These are phyloP conservation scores for Lagenaria siceraria DNA, from an alignment of 306 rosid species.

Conservation along the genomic window DNA sequence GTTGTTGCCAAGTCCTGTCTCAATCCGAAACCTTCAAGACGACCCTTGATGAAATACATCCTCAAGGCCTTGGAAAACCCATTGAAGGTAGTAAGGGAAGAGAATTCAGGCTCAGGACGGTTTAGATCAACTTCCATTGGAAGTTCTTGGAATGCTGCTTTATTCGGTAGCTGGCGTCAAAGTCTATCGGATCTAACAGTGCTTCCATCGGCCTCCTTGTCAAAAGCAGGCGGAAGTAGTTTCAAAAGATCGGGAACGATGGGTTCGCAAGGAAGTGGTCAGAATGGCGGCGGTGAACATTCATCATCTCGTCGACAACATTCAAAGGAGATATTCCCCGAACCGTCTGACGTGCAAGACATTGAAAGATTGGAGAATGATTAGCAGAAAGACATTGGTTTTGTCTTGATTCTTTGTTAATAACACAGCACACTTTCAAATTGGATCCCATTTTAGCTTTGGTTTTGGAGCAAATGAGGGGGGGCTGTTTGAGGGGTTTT, in stretches of 20 bases:
- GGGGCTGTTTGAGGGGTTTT: slow-evolving; percentile 31
- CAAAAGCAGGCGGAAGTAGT: slow-evolving; percentile 42
- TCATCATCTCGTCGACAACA: slow-evolving; percentile 62
- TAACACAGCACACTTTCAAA: slow-evolving; percentile 18
- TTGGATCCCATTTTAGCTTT: not conserved
- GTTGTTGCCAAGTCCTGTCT: slow-evolving; percentile 89
- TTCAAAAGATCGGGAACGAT: slow-evolving; percentile 62
- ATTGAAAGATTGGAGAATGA: slow-evolving; percentile 41
- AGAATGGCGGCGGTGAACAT: slow-evolving; percentile 35
- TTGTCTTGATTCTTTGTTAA: slow-evolving; percentile 40
- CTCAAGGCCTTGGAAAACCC: slow-evolving; percentile 93
- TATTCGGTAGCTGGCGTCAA: slow-evolving; percentile 93
- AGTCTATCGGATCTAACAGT: slow-evolving; percentile 53
- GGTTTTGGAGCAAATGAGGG: not conserved
- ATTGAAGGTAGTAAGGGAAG: slow-evolving; percentile 86
- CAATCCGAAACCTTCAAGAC: slow-evolving; percentile 71
- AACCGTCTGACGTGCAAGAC: slow-evolving; percentile 52
- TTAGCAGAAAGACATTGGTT: slow-evolving; percentile 17
- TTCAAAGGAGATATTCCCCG: slow-evolving; percentile 67
- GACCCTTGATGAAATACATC: slow-evolving; percentile 77
- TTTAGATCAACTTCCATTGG: slow-evolving; percentile 68
- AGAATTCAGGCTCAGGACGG: slow-evolving; percentile 54
- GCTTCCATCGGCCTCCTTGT: slow-evolving; percentile 38
- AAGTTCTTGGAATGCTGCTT: slow-evolving; percentile 88
- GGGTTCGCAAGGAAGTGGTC: slow-evolving; percentile 60